A percentile compares a stretch with the other conserved stretches of the same genome.
Conservation (phyloP, 2,329 filamentous ascomycete species). For the Aspergillus sp. region DNA sequence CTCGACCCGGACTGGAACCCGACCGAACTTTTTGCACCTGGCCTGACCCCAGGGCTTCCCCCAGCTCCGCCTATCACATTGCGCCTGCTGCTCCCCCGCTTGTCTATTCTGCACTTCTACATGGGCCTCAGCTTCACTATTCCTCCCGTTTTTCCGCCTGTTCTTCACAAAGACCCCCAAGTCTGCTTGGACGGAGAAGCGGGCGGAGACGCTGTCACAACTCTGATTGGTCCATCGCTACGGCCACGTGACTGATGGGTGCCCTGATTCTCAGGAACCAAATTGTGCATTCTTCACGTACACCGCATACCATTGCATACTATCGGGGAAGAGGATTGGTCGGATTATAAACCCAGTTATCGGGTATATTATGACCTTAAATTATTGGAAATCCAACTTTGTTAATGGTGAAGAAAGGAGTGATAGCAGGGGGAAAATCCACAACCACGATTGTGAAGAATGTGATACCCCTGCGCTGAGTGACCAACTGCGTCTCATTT, state of each 20-base stretch:
- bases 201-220: not conserved
- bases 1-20: slow-evolving; percentile 19
- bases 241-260: not conserved
- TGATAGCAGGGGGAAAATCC: no score
- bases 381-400: no score
- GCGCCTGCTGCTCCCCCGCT: not conserved
- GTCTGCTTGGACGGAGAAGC: not conserved
- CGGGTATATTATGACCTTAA: no score
- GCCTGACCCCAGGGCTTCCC: slow-evolving; percentile 19
- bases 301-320: no score
- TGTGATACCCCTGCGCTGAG: no score
- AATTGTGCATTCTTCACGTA: not conserved
- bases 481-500: no score
- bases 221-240: not conserved
- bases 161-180: not conserved
- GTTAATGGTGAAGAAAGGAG: no score
- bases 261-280: slow-evolving; percentile 8
- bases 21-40: slow-evolving; percentile 5
- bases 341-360: no score
- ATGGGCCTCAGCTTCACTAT: not conserved
- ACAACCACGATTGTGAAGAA: no score
- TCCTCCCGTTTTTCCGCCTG: not conserved
- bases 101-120: not conserved
- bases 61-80: not conserved
- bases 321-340: no score